These are phyloP conservation scores for Alternaria infectoria DNA, from an alignment of 2,329 filamentous ascomycete genomes.

Conservation along the genomic window DNA sequence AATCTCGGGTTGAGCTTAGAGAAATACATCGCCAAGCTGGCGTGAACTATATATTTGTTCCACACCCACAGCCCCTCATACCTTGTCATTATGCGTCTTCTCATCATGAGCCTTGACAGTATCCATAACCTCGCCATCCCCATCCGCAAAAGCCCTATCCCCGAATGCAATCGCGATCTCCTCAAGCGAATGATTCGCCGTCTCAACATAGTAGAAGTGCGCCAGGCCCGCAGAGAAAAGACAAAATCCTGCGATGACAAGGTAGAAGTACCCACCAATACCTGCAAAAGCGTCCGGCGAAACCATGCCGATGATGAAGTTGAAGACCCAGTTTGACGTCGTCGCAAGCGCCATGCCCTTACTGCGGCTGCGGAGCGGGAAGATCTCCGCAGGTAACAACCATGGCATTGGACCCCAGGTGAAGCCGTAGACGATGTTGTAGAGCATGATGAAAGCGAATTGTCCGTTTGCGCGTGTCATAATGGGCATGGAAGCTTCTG, in stretches of 20 bases:
- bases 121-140: slow-evolving; percentile 25
- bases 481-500: slow-evolving; percentile 38
- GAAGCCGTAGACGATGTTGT: slow-evolving; percentile 49
- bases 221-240: slow-evolving; percentile 30
- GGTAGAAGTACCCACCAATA: slow-evolving; percentile 53
- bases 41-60: background rate
- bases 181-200: slow-evolving; percentile 46
- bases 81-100: slow-evolving; percentile 10
- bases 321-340: slow-evolving; percentile 49
- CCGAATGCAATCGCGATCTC: slow-evolving; percentile 53
- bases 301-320: slow-evolving; percentile 51
- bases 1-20: slow-evolving; percentile 53
- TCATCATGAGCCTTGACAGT: slow-evolving; percentile 13
- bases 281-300: slow-evolving; percentile 52
- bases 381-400: slow-evolving; percentile 47
- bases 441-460: slow-evolving; percentile 50
- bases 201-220: slow-evolving; percentile 53
- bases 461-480: slow-evolving; percentile 45
- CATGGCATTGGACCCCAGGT: slow-evolving; percentile 53
- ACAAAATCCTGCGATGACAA: slow-evolving; percentile 47
- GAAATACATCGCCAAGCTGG: slow-evolving; percentile 15
- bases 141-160: slow-evolving; percentile 48
- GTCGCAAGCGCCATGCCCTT: slow-evolving; percentile 52
- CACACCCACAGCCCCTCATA: background rate
- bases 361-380: slow-evolving; percentile 47